phyloP scores from a whole-genome alignment of 352 stramenopile genomes.

The Globisporangium okanoganense region DNA sequence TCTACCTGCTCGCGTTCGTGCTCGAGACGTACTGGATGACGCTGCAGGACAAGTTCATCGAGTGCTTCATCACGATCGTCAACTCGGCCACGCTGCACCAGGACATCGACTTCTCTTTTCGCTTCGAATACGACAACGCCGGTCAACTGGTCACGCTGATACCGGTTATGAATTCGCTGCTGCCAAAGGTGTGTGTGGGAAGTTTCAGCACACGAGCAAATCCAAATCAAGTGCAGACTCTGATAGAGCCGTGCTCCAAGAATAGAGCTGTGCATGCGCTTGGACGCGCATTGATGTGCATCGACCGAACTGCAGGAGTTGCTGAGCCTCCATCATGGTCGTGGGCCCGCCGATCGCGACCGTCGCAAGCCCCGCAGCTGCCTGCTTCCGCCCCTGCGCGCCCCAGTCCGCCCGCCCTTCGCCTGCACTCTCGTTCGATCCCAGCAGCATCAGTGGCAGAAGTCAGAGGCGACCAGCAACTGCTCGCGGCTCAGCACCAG shows the following conservation, averaged over 20 bases:
- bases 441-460: background rate
- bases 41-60: constrained; percentile 11
- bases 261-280: too few species aligned
- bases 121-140: constrained; percentile 11
- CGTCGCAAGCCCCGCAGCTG: background rate
- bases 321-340: background rate
- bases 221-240: too few species aligned
- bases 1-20: constrained; percentile 30
- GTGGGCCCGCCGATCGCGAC: constrained; percentile 10
- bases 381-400: background rate
- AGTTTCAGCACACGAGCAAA: too few species aligned
- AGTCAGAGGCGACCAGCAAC: background rate
- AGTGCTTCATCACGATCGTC: constrained; percentile 14
- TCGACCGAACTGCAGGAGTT: too few species aligned
- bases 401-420: background rate
- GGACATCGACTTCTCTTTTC: constrained; percentile 9
- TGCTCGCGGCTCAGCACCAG: background rate
- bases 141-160: too few species aligned
- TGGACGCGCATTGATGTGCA: too few species aligned
- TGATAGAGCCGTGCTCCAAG: too few species aligned
- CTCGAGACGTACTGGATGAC: constrained; percentile 30
- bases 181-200: too few species aligned
- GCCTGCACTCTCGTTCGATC: background rate
- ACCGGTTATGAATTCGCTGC: too few species aligned
- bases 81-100: constrained; percentile 12